Base-by-base conservation (phyloP, 306 rosid species). In the Cucumis melo region DNA sequence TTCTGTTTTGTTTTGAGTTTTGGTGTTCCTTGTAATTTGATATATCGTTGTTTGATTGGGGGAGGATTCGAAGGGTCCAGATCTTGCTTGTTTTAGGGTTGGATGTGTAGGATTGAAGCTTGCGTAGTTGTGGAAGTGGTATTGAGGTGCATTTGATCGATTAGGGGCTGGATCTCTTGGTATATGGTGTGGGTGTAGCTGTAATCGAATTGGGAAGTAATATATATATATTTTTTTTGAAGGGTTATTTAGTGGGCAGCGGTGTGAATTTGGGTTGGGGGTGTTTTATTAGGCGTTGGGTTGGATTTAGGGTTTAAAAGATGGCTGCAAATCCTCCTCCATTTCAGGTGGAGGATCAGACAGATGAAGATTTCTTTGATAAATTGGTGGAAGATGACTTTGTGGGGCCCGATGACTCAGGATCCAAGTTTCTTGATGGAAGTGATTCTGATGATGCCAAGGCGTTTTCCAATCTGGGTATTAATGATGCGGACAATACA, bases 251-350 rank as follows among this genome's bases (percentile, higher is more conserved):
- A 77, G 79, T 62, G 79, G 79, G 79, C 54, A 50, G 13, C 17
- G 78, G 82, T 63, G 65, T 48, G 80, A 81, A 67, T 81, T 83
- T 81, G 65, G 65, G 44, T 73, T 48, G 60, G 70, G 36, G 57
- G 32, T 6, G 55, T 50, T 32, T 32, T 87, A 80, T 29, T 73
- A 48, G 74, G 74, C 36, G n/a, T 77, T 82, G 86, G 75, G 14
- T 77, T 82, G 87, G 77, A 8, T 78, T 83, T 78, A 83, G 89
- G 84, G 77, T 81, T 78, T 72, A 80, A 75, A 34, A 46, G 78
- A 93, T 93, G 98, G 96, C 91, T 80, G 82, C 95, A 60, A 88
- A 84, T 89, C 96, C 93, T 81, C 81, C 86, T 90, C 91, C 96
- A 80, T 88, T 85, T 70, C 82, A 81, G 16, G 70, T 91, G 93